Conservation (phyloP, 495 filamentous ascomycete species). For the Trichoderma parareesei region DNA sequence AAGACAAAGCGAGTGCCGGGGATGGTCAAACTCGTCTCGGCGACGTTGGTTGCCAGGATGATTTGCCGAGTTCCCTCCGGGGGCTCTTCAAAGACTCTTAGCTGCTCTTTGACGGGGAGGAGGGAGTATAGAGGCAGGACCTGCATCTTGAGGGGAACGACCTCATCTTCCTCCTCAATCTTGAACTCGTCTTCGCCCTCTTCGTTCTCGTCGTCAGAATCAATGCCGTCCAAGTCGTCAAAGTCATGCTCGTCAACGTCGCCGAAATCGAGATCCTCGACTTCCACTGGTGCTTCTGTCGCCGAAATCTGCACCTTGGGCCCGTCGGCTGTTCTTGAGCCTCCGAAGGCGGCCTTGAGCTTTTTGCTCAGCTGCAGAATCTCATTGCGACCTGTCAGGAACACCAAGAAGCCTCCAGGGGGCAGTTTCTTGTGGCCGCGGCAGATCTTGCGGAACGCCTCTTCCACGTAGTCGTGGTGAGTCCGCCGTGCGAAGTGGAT, state of each 20-base stretch:
- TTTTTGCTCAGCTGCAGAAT: conserved; percentile 71
- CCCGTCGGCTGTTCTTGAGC: conserved; percentile 41
- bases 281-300: conserved; percentile 70
- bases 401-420: conserved; percentile 87
- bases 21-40: conserved; percentile 94
- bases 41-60: conserved; percentile 92
- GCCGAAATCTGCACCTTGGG: conserved; percentile 66
- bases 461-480: conserved; percentile 78
- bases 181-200: conserved; percentile 55
- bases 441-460: conserved; percentile 78
- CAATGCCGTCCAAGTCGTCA: conserved; percentile 41
- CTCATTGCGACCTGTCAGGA: conserved; percentile 90
- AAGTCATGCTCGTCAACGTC: conserved; percentile 41
- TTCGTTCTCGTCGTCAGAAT: conserved; percentile 40
- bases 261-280: conserved; percentile 82
- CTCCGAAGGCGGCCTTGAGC: conserved; percentile 62
- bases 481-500: conserved; percentile 82
- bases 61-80: conserved; percentile 81
- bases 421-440: conserved; percentile 87
- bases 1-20: conserved; percentile 95
- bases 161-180: conserved; percentile 42
- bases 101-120: conserved; percentile 86
- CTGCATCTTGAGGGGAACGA: conserved; percentile 56
- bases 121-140: conserved; percentile 89
- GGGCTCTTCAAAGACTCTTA: conserved; percentile 83